Conservation (phyloP, 2,329 filamentous ascomycete genomes). For the Aspergillus sp. region DNA sequence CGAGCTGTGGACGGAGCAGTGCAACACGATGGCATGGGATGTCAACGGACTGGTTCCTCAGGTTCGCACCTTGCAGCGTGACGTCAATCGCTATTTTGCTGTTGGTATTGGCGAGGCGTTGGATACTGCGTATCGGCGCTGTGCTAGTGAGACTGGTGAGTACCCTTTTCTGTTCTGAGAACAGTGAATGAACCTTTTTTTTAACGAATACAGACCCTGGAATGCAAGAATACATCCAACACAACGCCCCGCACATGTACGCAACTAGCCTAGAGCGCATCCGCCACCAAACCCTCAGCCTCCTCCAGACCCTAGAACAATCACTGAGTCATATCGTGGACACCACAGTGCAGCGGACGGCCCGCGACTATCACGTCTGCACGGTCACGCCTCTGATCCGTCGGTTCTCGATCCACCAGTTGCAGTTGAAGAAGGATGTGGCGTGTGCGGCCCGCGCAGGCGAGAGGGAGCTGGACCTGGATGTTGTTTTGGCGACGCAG, state of each 20-base stretch:
- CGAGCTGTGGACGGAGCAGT: not conserved
- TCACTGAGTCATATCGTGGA: too few species aligned
- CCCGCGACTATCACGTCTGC: constrained; percentile 5
- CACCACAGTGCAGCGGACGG: not conserved
- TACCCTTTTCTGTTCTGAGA: not conserved
- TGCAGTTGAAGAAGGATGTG: not conserved
- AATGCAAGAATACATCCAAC: not conserved
- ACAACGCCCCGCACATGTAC: too few species aligned
- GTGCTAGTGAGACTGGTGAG: not conserved
- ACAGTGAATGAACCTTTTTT: not conserved
- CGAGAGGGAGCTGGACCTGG: constrained; percentile 2
- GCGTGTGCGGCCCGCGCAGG: not conserved
- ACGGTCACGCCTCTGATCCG: constrained; percentile 3
- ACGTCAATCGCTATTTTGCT: not conserved
- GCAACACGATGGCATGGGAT: not conserved
- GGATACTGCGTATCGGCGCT: not conserved
- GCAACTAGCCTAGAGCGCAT: too few species aligned
- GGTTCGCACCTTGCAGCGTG: too few species aligned
- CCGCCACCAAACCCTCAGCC: too few species aligned
- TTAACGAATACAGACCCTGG: not conserved
- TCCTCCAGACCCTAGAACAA: too few species aligned
- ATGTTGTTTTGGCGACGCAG: not conserved
- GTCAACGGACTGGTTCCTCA: too few species aligned
- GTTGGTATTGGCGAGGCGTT: not conserved
- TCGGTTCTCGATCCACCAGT: not conserved